A percentile compares a stretch with the other conserved stretches of the same genome.
These are phyloP conservation scores for Candida buenavistaensis DNA, from an alignment of 1,139 yeast genomes.

Conservation along the genomic window DNA sequence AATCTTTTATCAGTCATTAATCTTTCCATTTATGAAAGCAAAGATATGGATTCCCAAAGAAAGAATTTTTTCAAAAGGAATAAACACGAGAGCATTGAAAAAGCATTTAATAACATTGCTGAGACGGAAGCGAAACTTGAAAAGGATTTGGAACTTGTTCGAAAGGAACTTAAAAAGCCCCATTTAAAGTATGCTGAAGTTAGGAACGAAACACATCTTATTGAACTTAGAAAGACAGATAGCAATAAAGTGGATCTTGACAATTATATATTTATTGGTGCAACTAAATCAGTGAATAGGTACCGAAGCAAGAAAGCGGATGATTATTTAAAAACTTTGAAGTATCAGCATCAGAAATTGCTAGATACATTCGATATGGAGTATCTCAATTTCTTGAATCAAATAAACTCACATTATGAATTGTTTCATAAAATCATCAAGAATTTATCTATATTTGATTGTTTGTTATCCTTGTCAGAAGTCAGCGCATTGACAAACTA, in stretches of 20 bases:
- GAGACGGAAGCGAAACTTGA: conserved; percentile 46
- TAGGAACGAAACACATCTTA: conserved; percentile 64
- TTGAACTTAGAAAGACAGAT: conserved; percentile 68
- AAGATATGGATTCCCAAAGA: conserved; percentile 45
- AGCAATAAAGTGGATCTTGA: conserved; percentile 58
- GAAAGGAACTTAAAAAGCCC: conserved; percentile 54
- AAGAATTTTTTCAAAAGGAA: conserved; percentile 53
- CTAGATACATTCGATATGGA: conserved; percentile 55
- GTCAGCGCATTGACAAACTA: conserved; percentile 53
- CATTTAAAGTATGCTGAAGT: conserved; percentile 56
- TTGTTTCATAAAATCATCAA: conserved; percentile 50
- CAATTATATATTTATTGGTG: conserved; percentile 75
- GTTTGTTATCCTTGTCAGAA: conserved; percentile 69
- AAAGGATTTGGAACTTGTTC: conserved; percentile 49
- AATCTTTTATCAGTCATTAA: conserved; percentile 55
- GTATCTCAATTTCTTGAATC: conserved; percentile 51
- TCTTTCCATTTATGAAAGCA: conserved; percentile 49
- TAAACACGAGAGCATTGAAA: conserved; percentile 41
- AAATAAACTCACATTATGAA: conserved; percentile 48
- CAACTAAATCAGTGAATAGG: conserved; percentile 70
- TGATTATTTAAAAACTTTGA: conserved; percentile 52
- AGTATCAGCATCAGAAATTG: conserved; percentile 64
- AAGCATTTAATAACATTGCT: conserved; percentile 42
- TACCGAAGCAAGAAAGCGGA: conserved; percentile 65
- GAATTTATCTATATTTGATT: conserved; percentile 65